Conservation (phyloP, 495 filamentous ascomycete species). For the Halenospora varia region DNA sequence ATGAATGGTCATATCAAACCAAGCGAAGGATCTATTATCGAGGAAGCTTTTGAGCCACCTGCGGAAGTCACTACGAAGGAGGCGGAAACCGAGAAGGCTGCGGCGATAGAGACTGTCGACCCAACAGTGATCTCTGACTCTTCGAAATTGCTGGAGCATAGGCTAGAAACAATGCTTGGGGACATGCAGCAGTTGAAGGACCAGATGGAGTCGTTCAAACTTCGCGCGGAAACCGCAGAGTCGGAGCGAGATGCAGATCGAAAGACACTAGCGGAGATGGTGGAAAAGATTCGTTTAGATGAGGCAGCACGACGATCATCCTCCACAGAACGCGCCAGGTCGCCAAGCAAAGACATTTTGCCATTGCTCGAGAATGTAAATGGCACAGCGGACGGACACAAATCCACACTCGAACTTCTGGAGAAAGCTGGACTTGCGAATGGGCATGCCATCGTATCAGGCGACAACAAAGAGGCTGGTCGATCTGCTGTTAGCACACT, state of each 20-base stretch:
- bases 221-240: slow-evolving; percentile 76
- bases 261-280: slow-evolving; percentile 82
- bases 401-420: not conserved
- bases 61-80: slow-evolving; percentile 13
- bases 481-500: slow-evolving; percentile 27
- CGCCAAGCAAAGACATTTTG: not conserved
- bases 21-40: slow-evolving; percentile 22
- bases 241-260: slow-evolving; percentile 61
- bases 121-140: slow-evolving; percentile 28
- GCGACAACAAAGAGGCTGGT: slow-evolving; percentile 21
- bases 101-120: slow-evolving; percentile 28
- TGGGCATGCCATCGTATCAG: slow-evolving; percentile 32
- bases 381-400: slow-evolving; percentile 1
- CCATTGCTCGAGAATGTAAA: not conserved
- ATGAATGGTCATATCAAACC: slow-evolving; percentile 24
- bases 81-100: slow-evolving; percentile 18
- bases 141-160: slow-evolving; percentile 52
- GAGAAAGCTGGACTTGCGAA: slow-evolving; percentile 28
- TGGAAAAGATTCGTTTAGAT: slow-evolving; percentile 70
- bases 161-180: slow-evolving; percentile 71
- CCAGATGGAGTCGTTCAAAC: slow-evolving; percentile 72
- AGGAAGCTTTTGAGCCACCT: slow-evolving; percentile 34
- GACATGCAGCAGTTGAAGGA: slow-evolving; percentile 82
- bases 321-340: slow-evolving; percentile 21
- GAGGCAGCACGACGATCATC: slow-evolving; percentile 42